Percentiles rank a stretch among this genome's conserved stretches.
Evolutionary conservation across 2,329 filamentous ascomycete species (phyloP).

Genomic region (Clonostachys rhizophaga): DNA sequence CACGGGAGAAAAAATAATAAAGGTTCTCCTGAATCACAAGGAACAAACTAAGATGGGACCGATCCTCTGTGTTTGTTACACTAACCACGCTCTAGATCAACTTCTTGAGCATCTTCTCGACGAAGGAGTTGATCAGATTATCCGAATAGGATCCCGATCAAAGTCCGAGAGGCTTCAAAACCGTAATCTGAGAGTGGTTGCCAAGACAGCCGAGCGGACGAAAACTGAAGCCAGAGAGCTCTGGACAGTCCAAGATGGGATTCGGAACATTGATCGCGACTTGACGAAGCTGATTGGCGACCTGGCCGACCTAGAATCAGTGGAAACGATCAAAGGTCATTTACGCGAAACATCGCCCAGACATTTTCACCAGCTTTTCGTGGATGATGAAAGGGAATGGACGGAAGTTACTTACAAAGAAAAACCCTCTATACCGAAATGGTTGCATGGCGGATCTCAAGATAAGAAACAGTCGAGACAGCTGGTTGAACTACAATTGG

Average conservation of each 20-base stretch:
- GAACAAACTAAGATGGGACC: slow-evolving; percentile 34
- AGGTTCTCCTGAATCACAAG: slow-evolving; percentile 42
- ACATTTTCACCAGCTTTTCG: no score
- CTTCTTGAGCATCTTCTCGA: slow-evolving; percentile 56
- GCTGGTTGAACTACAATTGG: no score
- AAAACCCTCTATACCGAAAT: no score
- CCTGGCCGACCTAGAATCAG: no score
- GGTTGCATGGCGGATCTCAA: no score
- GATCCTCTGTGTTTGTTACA: slow-evolving; percentile 48
- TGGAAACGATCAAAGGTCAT: no score
- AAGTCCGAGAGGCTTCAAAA: slow-evolving; percentile 45
- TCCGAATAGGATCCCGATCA: slow-evolving; percentile 57
- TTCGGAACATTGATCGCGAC: not conserved
- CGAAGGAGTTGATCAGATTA: slow-evolving; percentile 39
- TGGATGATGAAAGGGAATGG: no score
- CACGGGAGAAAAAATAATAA: slow-evolving; percentile 54
- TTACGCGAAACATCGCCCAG: no score
- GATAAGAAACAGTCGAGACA: no score
- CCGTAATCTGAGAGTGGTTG: slow-evolving; percentile 42
- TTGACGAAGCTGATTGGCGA: no score
- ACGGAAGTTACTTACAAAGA: no score
- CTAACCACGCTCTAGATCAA: slow-evolving; percentile 45
- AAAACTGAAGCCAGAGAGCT: slow-evolving; percentile 26
- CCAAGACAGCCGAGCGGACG: slow-evolving; percentile 22
- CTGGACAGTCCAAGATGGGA: slow-evolving; percentile 7